phyloP scores from a whole-genome alignment of 192 early-diverging fungal species.

The Coemansia sp. region DNA sequence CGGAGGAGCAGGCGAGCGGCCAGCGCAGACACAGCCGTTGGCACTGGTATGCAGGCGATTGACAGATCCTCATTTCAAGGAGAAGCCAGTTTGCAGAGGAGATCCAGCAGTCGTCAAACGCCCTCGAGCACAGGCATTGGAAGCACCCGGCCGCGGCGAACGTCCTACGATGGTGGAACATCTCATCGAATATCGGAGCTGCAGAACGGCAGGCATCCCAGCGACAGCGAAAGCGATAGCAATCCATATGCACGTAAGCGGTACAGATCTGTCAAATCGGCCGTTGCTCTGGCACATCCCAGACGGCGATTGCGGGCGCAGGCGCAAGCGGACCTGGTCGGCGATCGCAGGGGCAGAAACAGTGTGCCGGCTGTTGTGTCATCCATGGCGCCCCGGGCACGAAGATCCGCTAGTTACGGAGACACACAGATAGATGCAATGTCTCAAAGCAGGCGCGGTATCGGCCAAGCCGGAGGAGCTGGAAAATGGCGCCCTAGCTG shows the following conservation, averaged over 20 bases:
- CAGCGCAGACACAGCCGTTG: slow-evolving; percentile 25
- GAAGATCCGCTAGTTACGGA: slow-evolving; percentile 38
- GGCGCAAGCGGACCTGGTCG: not conserved
- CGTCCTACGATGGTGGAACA: slow-evolving; percentile 38
- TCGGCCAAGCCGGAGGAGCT: slow-evolving; percentile 4
- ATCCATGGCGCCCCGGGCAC: slow-evolving; percentile 19
- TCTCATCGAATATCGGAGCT: slow-evolving; percentile 14
- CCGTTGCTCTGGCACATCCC: slow-evolving; percentile 39
- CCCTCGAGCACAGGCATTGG: not conserved
- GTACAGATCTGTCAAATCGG: slow-evolving; percentile 44
- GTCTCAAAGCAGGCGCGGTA: not conserved
- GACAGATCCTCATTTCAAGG: not conserved
- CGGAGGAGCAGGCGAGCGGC: slow-evolving; percentile 33
- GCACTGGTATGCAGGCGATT: not conserved
- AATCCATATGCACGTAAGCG: slow-evolving; percentile 51
- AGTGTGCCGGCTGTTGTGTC: slow-evolving; percentile 7
- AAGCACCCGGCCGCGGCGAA: slow-evolving; percentile 29
- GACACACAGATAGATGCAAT: slow-evolving; percentile 1
- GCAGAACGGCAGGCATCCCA: slow-evolving; percentile 31
- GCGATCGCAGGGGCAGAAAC: slow-evolving; percentile 1
- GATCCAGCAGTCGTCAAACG: not conserved
- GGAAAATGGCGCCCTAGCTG: slow-evolving; percentile 34
- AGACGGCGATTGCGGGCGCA: slow-evolving; percentile 11
- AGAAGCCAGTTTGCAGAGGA: not conserved
- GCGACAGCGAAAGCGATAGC: slow-evolving; percentile 10